Percentiles rank a stretch among this genome's conserved stretches.
These are phyloP conservation scores for Juglanconis sp. DNA, from an alignment of 2,329 filamentous ascomycete genomes.

Conservation along the genomic window DNA sequence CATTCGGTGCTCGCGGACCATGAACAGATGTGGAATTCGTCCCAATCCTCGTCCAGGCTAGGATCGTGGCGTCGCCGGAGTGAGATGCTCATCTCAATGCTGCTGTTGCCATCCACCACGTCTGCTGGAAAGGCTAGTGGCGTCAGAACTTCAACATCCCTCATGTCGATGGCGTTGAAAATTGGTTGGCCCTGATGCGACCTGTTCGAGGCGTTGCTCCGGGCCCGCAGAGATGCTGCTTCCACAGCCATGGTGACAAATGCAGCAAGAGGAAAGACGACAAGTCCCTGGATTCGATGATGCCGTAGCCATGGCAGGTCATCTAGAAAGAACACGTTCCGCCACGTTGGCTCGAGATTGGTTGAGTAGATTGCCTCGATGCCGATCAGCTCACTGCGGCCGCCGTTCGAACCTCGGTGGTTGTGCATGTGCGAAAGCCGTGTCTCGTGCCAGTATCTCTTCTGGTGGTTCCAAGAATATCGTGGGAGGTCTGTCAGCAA, in stretches of 20 bases:
- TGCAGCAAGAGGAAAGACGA: slow-evolving; percentile 53
- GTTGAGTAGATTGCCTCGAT: slow-evolving; percentile 40
- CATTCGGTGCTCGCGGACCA: slow-evolving; percentile 50
- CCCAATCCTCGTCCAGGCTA: slow-evolving; percentile 45
- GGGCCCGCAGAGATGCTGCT: slow-evolving; percentile 37
- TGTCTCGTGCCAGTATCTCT: slow-evolving; percentile 37
- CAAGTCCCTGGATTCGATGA: slow-evolving; percentile 55
- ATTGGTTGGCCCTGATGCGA: slow-evolving; percentile 6
- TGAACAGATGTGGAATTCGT: slow-evolving; percentile 55
- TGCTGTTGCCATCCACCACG: slow-evolving; percentile 29
- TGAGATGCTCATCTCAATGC: slow-evolving; percentile 44
- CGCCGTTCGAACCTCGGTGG: slow-evolving; percentile 30
- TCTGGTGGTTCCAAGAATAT: slow-evolving; percentile 46
- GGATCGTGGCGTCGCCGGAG: slow-evolving; percentile 40
- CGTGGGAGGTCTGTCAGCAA: slow-evolving; percentile 37
- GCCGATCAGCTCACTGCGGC: slow-evolving; percentile 46
- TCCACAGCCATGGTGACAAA: slow-evolving; percentile 51
- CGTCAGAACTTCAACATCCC: slow-evolving; percentile 43
- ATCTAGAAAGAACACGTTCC: slow-evolving; percentile 44
- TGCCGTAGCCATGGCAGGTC: slow-evolving; percentile 57
- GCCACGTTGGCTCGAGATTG: slow-evolving; percentile 46
- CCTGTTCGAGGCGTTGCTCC: slow-evolving; percentile 19
- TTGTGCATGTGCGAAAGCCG: slow-evolving; percentile 33
- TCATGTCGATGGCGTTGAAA: slow-evolving; percentile 40
- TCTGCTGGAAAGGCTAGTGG: slow-evolving; percentile 46